These are phyloP conservation scores for Ophiostoma fasciatum DNA, from an alignment of 2,329 filamentous ascomycete genomes.

Conservation along the genomic window DNA sequence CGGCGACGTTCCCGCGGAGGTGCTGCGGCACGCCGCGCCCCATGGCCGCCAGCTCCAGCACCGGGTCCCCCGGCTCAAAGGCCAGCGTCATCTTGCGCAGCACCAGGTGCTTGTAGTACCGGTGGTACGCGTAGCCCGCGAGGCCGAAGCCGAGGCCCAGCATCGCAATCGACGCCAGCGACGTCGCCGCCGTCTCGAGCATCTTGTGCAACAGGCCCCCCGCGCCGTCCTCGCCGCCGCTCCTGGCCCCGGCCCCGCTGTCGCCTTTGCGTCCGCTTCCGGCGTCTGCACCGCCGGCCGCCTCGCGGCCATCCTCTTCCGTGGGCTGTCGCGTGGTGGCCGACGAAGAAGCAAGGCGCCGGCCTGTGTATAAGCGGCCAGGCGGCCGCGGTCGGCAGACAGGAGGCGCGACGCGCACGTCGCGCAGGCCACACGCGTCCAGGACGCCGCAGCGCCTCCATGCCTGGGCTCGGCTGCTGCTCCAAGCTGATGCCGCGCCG, in stretches of 20 bases:
- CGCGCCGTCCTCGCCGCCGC: neutral
- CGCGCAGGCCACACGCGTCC: neutral
- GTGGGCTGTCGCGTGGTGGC: neutral
- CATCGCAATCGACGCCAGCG: constrained; percentile 58
- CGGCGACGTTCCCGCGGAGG: constrained; percentile 9
- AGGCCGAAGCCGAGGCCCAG: constrained; percentile 48
- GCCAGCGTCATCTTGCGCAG: constrained; percentile 87
- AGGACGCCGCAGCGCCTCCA: neutral
- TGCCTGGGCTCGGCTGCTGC: neutral
- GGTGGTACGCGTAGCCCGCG: constrained; percentile 66
- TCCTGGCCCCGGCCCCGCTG: neutral
- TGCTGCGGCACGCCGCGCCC: constrained; percentile 36
- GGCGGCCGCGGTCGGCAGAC: neutral
- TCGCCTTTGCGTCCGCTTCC: no score
- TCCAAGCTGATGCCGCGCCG: neutral
- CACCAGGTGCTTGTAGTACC: constrained; percentile 77
- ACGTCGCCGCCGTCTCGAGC: constrained; percentile 60
- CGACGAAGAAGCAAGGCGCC: no score
- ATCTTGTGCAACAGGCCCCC: constrained; percentile 40
- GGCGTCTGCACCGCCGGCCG: no score
- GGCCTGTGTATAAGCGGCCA: neutral
- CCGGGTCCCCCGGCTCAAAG: constrained; percentile 83
- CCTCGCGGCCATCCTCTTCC: neutral
- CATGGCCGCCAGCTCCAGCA: constrained; percentile 62
- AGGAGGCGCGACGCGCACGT: no score